A percentile compares a stretch with the other conserved stretches of the same genome.
phyloP scores from a whole-genome alignment of 225 moss, liverwort and hornwort genomes.

The Asterella californica region DNA sequence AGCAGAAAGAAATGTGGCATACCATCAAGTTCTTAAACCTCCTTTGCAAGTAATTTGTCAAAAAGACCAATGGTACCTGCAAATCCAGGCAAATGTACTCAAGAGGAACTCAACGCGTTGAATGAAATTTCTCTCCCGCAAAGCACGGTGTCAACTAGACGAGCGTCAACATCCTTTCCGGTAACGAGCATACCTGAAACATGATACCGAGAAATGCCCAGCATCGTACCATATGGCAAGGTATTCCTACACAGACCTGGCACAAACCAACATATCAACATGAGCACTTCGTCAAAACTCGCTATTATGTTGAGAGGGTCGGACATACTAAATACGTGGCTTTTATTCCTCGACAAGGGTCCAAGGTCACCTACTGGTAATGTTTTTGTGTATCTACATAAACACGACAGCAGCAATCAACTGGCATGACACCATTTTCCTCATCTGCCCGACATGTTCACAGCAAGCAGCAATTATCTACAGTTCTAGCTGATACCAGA shows the following conservation, averaged over 20 bases:
- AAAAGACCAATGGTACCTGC: slow-evolving; percentile 81
- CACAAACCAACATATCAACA: neutral
- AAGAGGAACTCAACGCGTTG: neutral
- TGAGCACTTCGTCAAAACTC: neutral
- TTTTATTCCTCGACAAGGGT: neutral
- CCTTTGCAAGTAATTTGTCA: slow-evolving; percentile 71
- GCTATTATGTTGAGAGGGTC: neutral
- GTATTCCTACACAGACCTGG: slow-evolving; percentile 84
- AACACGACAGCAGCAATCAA: neutral
- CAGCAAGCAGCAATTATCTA: neutral
- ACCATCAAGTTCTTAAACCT: slow-evolving; percentile 76
- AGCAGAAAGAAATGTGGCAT: neutral
- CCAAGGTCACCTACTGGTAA: neutral
- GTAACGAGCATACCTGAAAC: slow-evolving; percentile 58
- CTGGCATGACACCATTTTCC: neutral
- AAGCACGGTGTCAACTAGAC: neutral
- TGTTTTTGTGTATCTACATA: neutral
- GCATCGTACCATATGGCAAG: slow-evolving; percentile 94
- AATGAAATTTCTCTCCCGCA: neutral
- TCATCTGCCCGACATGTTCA: no score
- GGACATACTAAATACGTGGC: neutral
- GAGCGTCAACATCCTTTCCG: neutral
- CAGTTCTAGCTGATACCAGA: neutral
- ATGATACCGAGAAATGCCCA: slow-evolving; percentile 98
- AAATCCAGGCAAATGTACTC: neutral